Evolutionary conservation across 768 basidiomycete species (phyloP), one percentile per base, ranked within the genome.

Genomic region (Lentinula lateritia): DNA sequence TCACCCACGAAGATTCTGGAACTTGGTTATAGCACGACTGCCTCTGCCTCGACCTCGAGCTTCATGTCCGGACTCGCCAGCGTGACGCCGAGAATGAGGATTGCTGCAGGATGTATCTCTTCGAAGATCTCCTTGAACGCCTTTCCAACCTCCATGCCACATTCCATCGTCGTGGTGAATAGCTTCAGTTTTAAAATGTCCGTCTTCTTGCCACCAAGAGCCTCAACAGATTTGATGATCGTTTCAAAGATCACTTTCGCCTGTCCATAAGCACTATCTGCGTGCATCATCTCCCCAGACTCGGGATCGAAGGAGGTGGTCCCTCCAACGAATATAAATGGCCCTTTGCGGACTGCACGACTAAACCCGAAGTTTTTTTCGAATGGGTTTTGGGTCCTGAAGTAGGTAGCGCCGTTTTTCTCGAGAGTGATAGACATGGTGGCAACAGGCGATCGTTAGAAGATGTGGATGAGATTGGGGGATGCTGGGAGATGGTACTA

Each of bases 41-140:
- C 82, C 66, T 84, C 82, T 15, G 80, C 81, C 68, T 84, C 82
- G 42, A 84, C 81, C 64, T 83, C 83, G 6, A 83, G 81, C 65
- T 72, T 78, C 82, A 85, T 83, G 10, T 77, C 75, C 6, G 69
- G 58, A 42, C 72, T 69, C 13, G 83, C 80, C 62, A 83, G 82
- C 48, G 69, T 68, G 10, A 75, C 72, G 9, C 82, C 83, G 39
- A 82, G 68, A 42, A 83, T 77, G 79, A 83, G 82, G 42, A 45
- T 58, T 43, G 82, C 83, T 13, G 81, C 82, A n/a, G 79, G 78
- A 6, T 80, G 81, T 2, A 69, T 71, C 1, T 79, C 73, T 16
- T 72, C 72, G 63, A 83, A 72, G 1, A 66, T 68, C 56, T 79
- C 78, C 68, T 77, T 80, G 72, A 83, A 54, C 20, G 73, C 73